A percentile compares a stretch with the other conserved stretches of the same genome.
Conservation (phyloP, 148 eudicot species). For the Oxyria digyna region DNA sequence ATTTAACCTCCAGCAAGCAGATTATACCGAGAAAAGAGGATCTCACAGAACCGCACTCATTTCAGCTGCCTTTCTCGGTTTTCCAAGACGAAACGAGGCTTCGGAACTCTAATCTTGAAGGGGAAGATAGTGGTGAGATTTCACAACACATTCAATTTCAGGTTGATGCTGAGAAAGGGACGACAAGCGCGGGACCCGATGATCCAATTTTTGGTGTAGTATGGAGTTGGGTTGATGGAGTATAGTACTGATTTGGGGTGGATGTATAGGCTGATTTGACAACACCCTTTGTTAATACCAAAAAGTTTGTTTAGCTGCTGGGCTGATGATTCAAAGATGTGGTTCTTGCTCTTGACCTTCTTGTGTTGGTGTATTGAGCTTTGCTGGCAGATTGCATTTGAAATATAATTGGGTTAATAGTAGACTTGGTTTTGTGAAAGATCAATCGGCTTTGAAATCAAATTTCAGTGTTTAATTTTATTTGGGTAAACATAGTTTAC, state of each 20-base stretch:
- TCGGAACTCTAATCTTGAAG: too few relatives aligned
- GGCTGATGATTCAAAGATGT: neutral
- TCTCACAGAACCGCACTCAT: neutral
- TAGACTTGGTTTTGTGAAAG: neutral
- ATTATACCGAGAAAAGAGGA: neutral
- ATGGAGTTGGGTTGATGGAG: neutral
- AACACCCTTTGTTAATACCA: neutral
- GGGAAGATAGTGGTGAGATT: neutral
- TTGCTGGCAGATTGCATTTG: neutral
- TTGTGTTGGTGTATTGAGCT: too few relatives aligned
- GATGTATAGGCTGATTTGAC: neutral
- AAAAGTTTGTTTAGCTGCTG: neutral
- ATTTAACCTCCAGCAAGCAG: neutral
- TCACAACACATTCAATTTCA: neutral
- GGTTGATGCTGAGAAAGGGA: neutral
- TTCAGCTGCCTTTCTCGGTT: neutral
- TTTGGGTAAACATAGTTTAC: too few relatives aligned
- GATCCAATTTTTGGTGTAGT: neutral
- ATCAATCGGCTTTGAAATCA: neutral
- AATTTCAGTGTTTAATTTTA: neutral
- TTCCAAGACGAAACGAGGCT: neutral
- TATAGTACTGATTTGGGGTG: neutral
- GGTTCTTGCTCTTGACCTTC: neutral
- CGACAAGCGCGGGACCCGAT: neutral
- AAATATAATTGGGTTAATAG: neutral